Base-by-base conservation (phyloP, 2,329 filamentous ascomycete genomes). In the Mycosphaerella sp. region DNA sequence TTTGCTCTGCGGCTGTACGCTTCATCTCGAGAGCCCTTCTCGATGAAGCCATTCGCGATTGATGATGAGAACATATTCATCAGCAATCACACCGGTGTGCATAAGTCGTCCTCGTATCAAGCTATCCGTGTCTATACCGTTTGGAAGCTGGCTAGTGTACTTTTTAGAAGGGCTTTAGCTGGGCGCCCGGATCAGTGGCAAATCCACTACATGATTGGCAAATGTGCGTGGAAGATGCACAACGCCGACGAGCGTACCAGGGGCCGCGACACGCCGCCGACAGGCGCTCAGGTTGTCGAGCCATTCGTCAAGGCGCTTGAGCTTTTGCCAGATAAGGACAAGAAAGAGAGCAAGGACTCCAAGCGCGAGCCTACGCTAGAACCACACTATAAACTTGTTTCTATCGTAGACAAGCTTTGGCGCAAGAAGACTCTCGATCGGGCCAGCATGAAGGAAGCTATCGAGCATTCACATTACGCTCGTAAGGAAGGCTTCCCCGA, bases 321-420 rank as follows among this genome's bases (percentile, higher is more conserved):
- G 49, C 74, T 75, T 7, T 68, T 85, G 18, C 83, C 84, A 1
- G 57, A 59, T 8, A 63, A 63, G 43, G 59, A 65, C 49, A 62
- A 59, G 49, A 66, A 63, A 46, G 75, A 79, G 54, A 79, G 79
- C 53, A 76, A 75, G 59, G 79, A 85, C 60, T 76, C 73, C 13
- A 75, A 79, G 76, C 64, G 82, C 34, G 89, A 95, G 54, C 89
- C 87, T 0, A 84, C 94, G 18, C 77, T 96, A 13, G 90, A 95
- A 66, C 90, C 90, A 3, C 89, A 95, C 66, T 95, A 94, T 75
- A 95, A 95, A 71, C 84, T 95, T 16, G 79, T 93, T 32, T 86
- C 87, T 2, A 74, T 93, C 17, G 72, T 89, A 6, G 83, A 94
- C 71, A 95, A 96, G 68, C 77, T 95, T 18, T 86, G 94, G 13